Percentiles rank a stretch among this genome's conserved stretches.
phyloP scores from a whole-genome alignment of 148 eudicot species.

The Silene latifolia region DNA sequence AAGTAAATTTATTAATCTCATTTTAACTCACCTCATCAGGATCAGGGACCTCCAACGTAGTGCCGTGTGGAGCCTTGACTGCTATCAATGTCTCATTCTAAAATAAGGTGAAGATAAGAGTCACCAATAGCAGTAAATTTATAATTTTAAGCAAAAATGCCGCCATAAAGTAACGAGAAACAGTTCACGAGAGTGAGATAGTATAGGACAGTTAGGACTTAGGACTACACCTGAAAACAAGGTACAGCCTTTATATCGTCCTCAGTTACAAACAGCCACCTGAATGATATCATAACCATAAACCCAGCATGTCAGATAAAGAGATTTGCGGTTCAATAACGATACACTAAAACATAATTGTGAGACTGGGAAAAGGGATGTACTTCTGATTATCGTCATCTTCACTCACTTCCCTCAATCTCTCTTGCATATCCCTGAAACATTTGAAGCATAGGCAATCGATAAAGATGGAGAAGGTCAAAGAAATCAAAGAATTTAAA shows the following conservation, averaged over 20 bases:
- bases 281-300: constrained; percentile 21
- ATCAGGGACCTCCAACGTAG: constrained; percentile 97
- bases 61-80: constrained; percentile 96
- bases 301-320: constrained; percentile 11
- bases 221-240: constrained; percentile 75
- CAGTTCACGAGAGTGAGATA: not conserved
- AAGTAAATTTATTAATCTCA: not conserved
- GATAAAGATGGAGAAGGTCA: constrained; percentile 10
- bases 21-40: constrained; percentile 59
- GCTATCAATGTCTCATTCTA: constrained; percentile 97
- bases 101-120: constrained; percentile 20
- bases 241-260: constrained; percentile 86
- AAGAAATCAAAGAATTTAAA: not conserved
- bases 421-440: constrained; percentile 91
- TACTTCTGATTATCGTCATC: constrained; percentile 80
- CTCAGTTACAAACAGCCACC: constrained; percentile 97
- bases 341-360: not conserved
- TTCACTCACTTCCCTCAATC: constrained; percentile 78
- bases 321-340: not conserved
- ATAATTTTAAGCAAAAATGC: not conserved
- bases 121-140: constrained; percentile 27
- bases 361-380: not conserved
- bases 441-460: constrained; percentile 23
- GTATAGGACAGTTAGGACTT: not conserved
- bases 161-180: not conserved